Conservation (phyloP, 257 asterid genomes). For the Eucommia ulmoides region DNA sequence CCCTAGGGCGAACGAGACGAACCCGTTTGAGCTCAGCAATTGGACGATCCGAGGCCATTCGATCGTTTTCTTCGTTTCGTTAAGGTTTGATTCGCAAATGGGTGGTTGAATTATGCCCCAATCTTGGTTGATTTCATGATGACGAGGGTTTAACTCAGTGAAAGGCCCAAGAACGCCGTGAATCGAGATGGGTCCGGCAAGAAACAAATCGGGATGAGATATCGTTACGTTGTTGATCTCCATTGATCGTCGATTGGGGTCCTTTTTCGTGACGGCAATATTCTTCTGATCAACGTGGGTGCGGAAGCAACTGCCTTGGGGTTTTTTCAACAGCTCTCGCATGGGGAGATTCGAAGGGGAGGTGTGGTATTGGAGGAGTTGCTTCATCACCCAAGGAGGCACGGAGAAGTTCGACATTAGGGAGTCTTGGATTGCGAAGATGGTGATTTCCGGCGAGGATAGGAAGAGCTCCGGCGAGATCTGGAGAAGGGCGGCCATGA, state of each 20-base stretch:
- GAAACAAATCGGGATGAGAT: slow-evolving; percentile 60
- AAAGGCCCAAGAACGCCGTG: slow-evolving; percentile 55
- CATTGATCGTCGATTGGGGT: slow-evolving; percentile 16
- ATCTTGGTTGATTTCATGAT: slow-evolving; percentile 7
- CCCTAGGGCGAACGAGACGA: not conserved
- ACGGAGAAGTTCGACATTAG: slow-evolving; percentile 43
- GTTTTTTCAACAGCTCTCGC: slow-evolving; percentile 29
- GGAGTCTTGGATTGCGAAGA: slow-evolving; percentile 66
- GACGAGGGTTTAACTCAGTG: slow-evolving; percentile 3
- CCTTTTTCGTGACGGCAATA: slow-evolving; percentile 27
- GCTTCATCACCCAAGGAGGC: slow-evolving; percentile 43
- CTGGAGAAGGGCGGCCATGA: slow-evolving; percentile 62
- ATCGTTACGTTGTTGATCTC: slow-evolving; percentile 44
- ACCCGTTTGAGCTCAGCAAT: slow-evolving; percentile 39
- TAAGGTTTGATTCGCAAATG: slow-evolving; percentile 10
- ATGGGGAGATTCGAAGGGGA: slow-evolving; percentile 33
- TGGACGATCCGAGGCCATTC: slow-evolving; percentile 38
- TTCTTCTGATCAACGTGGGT: slow-evolving; percentile 24
- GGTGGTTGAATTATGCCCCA: slow-evolving; percentile 14
- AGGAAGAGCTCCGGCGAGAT: slow-evolving; percentile 68
- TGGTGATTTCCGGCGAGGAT: slow-evolving; percentile 36
- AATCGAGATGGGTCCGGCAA: slow-evolving; percentile 35
- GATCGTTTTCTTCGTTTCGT: slow-evolving; percentile 6
- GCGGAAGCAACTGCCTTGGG: slow-evolving; percentile 33
- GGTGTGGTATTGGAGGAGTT: slow-evolving; percentile 53